A percentile compares a stretch with the other conserved stretches of the same genome.
Evolutionary conservation across 2,329 filamentous ascomycete species (phyloP).

Genomic region (Chrysoporthe austroafricana): DNA sequence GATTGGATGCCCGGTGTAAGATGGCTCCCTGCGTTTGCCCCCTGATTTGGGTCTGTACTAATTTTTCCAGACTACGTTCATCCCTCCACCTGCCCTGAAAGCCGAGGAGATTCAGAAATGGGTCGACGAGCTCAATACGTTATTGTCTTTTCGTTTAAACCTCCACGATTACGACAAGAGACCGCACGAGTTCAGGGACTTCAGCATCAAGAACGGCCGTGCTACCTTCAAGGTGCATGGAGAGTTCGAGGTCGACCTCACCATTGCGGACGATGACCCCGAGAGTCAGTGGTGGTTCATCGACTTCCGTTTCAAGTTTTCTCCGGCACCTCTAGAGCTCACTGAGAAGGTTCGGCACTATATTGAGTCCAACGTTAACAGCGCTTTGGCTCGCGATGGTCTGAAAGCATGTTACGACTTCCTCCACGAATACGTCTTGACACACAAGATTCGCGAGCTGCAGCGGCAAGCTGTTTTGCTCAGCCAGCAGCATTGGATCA

Average conservation of each 20-base stretch:
- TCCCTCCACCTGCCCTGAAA: slow-evolving; percentile 72
- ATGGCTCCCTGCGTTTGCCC: slow-evolving; percentile 30
- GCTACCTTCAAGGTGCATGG: slow-evolving; percentile 82
- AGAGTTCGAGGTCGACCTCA: slow-evolving; percentile 93
- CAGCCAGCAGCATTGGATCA: slow-evolving; percentile 73
- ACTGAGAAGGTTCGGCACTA: slow-evolving; percentile 65
- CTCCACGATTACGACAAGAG: slow-evolving; percentile 78
- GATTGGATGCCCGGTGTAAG: slow-evolving; percentile 79
- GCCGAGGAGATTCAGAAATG: slow-evolving; percentile 73
- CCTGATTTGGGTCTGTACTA: slow-evolving; percentile 37
- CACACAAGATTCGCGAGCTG: slow-evolving; percentile 85
- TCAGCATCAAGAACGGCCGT: slow-evolving; percentile 80
- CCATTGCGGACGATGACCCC: slow-evolving; percentile 83
- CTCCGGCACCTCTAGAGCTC: slow-evolving; percentile 65
- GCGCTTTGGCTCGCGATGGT: slow-evolving; percentile 69
- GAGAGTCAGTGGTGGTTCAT: slow-evolving; percentile 91
- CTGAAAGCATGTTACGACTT: slow-evolving; percentile 82
- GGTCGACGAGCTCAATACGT: slow-evolving; percentile 80
- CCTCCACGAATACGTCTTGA: slow-evolving; percentile 85
- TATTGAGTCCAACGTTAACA: slow-evolving; percentile 75
- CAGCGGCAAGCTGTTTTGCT: slow-evolving; percentile 76
- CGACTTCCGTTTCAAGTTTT: slow-evolving; percentile 84
- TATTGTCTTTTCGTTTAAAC: slow-evolving; percentile 81
- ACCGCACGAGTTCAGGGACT: slow-evolving; percentile 77
- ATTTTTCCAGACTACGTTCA: slow-evolving; percentile 67